Evolutionary conservation across 2,329 filamentous ascomycete genomes (phyloP), one percentile per base, ranked within the genome.

Genomic region (Aspergillus flavus): DNA sequence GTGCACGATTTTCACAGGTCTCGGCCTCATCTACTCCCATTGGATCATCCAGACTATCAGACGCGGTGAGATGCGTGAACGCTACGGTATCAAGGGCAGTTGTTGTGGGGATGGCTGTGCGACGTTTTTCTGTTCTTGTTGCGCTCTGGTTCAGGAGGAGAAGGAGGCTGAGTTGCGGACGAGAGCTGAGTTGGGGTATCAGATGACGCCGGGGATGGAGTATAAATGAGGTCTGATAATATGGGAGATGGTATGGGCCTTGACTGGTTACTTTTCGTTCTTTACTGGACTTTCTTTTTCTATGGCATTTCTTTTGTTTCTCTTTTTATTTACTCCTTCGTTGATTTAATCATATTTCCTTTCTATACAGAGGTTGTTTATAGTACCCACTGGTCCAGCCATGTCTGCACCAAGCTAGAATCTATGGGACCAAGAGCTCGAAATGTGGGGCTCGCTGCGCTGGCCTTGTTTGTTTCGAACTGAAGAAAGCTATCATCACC

Each of bases 111-210:
- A 71, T 53, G 70, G 68, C 62, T 67, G 66, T 41, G 54, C 56
- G 1, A 62, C 64, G 4, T 56, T 63, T 2, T 71, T 61, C 16
- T 69, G 68, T 43, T 60, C 62, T 4, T 71, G 67, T 43, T 71
- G 68, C 63, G 66, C 65, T 4, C 28, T 70, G 7, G 56, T 70
- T 0, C 68, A 71, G 50, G 68, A 70, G 30, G 68, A 68, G 54
- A 69, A 71, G 57, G 68, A 71, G 43, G 50, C 61, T 7, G 64
- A 69, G 57, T 43, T 70, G 55, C 53, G 68, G 1, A 62, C 64
- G 5, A 62, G 68, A 19, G 66, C 64, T 0, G 63, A 68, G 57
- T n/a, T 64, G 19, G 36, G 50, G 19, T 34, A 53, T 28, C 46
- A 50, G 23, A 50, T 28, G 46, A 50, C 23, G 46, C 46, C 23